These are phyloP conservation scores for Populus pruinosa DNA, from an alignment of 345 rosid species.

Conservation along the genomic window DNA sequence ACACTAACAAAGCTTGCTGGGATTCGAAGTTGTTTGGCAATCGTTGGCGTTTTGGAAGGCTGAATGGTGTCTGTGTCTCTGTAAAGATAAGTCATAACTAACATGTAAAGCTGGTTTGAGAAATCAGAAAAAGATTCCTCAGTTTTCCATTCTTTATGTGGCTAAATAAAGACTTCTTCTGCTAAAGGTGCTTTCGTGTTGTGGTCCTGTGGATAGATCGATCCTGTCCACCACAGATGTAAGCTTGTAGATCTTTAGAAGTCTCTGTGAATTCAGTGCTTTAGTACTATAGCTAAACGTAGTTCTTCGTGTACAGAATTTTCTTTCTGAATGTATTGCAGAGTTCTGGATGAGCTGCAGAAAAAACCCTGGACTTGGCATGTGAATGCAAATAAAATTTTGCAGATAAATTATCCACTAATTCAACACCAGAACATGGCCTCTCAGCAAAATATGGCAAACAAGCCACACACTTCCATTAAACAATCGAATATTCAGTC, in stretches of 20 bases:
- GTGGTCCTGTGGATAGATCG: neutral
- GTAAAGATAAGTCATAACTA: neutral
- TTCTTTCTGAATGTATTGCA: neutral
- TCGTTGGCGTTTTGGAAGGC: neutral
- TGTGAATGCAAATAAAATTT: neutral
- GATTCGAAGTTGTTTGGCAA: neutral
- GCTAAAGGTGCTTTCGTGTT: neutral
- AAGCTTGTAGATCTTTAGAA: neutral
- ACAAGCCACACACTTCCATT: neutral
- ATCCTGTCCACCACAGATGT: neutral
- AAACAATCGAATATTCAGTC: too few species aligned
- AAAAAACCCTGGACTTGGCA: neutral
- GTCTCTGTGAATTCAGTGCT: neutral
- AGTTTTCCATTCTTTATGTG: neutral
- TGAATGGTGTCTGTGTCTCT: neutral
- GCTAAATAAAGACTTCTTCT: neutral
- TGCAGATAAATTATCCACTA: neutral
- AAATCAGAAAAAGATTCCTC: neutral
- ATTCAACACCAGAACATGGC: neutral
- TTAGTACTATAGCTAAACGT: too few species aligned
- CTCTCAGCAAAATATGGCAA: neutral
- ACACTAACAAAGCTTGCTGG: neutral
- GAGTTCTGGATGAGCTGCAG: neutral
- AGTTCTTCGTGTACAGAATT: neutral
- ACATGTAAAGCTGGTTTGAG: constrained; percentile 7